These are phyloP conservation scores for Nitzschia palea DNA, from an alignment of 108 stramenopile species.

Conservation along the genomic window DNA sequence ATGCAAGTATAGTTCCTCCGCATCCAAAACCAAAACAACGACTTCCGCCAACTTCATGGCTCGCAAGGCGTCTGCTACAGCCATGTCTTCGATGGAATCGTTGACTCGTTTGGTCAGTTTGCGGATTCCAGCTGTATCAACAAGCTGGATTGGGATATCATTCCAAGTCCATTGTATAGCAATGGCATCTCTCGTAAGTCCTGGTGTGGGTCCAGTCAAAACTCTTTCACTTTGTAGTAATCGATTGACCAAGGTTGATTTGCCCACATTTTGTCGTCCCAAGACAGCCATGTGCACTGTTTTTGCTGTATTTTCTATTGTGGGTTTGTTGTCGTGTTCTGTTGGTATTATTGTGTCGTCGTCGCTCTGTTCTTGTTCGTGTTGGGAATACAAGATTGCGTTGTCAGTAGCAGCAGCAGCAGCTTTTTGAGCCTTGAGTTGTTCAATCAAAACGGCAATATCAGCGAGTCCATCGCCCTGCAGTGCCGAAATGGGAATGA, in stretches of 20 bases:
- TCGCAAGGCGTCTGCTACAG: constrained; percentile 83
- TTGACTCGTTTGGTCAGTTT: constrained; percentile 66
- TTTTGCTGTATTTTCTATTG: constrained; percentile 31
- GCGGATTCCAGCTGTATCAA: constrained; percentile 89
- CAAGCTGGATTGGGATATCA: constrained; percentile 65
- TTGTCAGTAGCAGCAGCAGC: constrained; percentile 21
- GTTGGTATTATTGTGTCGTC: too few relatives aligned
- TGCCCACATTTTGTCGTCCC: constrained; percentile 91
- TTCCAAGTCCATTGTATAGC: constrained; percentile 77
- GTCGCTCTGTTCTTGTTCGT: neutral
- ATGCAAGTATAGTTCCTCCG: constrained; percentile 65
- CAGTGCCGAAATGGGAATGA: constrained; percentile 77
- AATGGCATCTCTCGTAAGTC: constrained; percentile 92
- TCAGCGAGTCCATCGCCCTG: constrained; percentile 87
- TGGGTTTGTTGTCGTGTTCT: too few relatives aligned
- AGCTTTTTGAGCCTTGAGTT: constrained; percentile 50
- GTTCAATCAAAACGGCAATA: constrained; percentile 68
- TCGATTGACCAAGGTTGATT: constrained; percentile 83
- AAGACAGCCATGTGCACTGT: constrained; percentile 85
- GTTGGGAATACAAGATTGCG: constrained; percentile 13
- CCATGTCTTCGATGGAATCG: constrained; percentile 78
- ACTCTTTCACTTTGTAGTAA: constrained; percentile 79
- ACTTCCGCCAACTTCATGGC: constrained; percentile 92
- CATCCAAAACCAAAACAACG: constrained; percentile 87
- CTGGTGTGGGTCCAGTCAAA: constrained; percentile 75